These are phyloP conservation scores for Kwoniella shivajii DNA, from an alignment of 1,284 basidiomycete species.

Conservation along the genomic window DNA sequence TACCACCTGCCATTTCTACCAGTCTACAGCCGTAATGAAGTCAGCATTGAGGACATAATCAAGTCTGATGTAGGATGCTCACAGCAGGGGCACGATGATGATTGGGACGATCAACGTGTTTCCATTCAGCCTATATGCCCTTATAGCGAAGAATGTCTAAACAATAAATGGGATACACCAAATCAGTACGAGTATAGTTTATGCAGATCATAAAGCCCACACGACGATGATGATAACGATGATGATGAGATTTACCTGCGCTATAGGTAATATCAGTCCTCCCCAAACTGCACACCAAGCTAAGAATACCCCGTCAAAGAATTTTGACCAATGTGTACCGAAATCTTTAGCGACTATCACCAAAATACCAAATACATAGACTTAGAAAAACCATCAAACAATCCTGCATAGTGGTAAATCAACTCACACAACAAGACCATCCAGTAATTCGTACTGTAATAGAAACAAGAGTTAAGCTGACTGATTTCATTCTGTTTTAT, in stretches of 20 bases:
- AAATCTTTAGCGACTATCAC: conserved; percentile 6
- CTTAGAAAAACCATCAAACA: too few relatives aligned
- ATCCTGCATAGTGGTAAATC: too few relatives aligned
- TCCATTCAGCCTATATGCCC: conserved; percentile 9
- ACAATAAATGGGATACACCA: neutral
- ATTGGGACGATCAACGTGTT: neutral
- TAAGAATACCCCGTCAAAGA: neutral
- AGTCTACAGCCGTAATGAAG: too few relatives aligned
- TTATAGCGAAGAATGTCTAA: conserved; percentile 4
- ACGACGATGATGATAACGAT: neutral
- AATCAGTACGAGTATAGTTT: neutral
- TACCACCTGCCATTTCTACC: too few relatives aligned
- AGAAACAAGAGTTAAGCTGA: too few relatives aligned
- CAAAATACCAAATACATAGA: too few relatives aligned
- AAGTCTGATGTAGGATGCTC: too few relatives aligned
- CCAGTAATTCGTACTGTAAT: too few relatives aligned
- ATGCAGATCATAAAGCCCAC: neutral
- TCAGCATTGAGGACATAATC: too few relatives aligned
- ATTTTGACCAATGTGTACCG: neutral
- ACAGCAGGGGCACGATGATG: neutral
- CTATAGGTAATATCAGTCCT: neutral
- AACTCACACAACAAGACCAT: too few relatives aligned
- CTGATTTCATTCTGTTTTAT: too few relatives aligned
- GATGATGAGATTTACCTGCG: conserved; percentile 4
- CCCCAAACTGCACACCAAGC: conserved; percentile 1